Evolutionary conservation across 495 filamentous ascomycete species (phyloP).

Genomic region (Astrothelium subdiscretum): DNA sequence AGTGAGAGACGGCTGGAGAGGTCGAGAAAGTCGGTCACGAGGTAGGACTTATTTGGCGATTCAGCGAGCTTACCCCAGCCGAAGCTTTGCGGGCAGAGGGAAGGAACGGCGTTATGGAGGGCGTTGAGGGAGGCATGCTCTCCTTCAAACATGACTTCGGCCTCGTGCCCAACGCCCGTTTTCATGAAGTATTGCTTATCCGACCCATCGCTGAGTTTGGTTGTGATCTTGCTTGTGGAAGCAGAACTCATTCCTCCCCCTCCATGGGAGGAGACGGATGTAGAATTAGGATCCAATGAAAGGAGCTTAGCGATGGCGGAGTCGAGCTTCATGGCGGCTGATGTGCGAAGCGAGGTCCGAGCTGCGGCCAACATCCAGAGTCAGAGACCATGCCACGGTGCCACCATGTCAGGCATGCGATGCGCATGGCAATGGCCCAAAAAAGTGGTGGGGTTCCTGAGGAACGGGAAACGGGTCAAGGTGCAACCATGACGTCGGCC

Average conservation of each 20-base stretch:
- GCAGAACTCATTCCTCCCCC: constrained; percentile 58
- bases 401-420: not conserved
- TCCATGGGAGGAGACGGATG: constrained; percentile 49
- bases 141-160: constrained; percentile 66
- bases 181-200: constrained; percentile 70
- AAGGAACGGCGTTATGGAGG: constrained; percentile 57
- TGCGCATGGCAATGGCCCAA: not conserved
- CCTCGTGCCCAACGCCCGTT: constrained; percentile 50
- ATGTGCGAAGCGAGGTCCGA: not conserved
- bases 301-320: constrained; percentile 40
- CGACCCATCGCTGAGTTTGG: constrained; percentile 37
- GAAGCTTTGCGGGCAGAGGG: constrained; percentile 60
- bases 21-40: constrained; percentile 74
- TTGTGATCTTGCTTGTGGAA: constrained; percentile 54
- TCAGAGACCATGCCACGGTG: not conserved
- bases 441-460: not conserved
- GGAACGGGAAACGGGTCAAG: not conserved
- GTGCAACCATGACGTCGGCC: not conserved
- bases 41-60: constrained; percentile 45
- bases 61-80: constrained; percentile 53
- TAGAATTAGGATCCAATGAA: constrained; percentile 46
- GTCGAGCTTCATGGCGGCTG: constrained; percentile 30
- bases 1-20: constrained; percentile 30
- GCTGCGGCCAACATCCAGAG: not conserved
- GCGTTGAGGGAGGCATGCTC: constrained; percentile 79